Evolutionary conservation across 2,329 filamentous ascomycete genomes (phyloP).

Genomic region (Microcyclospora pomicola): DNA sequence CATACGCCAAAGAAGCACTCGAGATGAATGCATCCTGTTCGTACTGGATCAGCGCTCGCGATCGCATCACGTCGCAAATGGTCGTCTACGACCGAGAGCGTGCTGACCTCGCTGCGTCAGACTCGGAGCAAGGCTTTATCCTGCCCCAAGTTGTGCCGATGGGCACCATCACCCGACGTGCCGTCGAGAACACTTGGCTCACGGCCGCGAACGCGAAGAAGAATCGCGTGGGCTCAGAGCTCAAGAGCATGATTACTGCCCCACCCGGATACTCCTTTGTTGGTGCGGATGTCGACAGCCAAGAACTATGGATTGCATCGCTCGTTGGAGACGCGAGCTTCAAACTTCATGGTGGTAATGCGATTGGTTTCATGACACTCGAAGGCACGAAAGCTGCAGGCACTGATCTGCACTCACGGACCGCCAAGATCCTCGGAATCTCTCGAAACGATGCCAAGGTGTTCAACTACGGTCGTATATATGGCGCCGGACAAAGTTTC

Average conservation of each 20-base stretch:
- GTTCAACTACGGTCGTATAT: constrained; percentile 98
- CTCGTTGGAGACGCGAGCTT: constrained; percentile 90
- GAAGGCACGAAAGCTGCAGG: constrained; percentile 90
- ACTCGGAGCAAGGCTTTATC: constrained; percentile 59
- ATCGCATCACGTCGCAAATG: constrained; percentile 89
- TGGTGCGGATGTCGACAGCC: constrained; percentile 90
- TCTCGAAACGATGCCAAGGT: constrained; percentile 91
- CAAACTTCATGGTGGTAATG: constrained; percentile 87
- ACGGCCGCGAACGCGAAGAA: constrained; percentile 95
- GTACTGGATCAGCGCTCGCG: constrained; percentile 95
- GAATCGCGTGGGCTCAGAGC: constrained; percentile 88
- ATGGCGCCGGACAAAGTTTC: constrained; percentile 92
- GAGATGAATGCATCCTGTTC: constrained; percentile 99
- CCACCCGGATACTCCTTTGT: constrained; percentile 87
- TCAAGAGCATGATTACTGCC: constrained; percentile 93
- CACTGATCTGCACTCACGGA: constrained; percentile 88
- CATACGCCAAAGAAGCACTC: constrained; percentile 83
- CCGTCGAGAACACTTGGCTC: constrained; percentile 96
- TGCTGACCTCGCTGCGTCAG: constrained; percentile 15
- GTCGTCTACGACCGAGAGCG: constrained; percentile 68
- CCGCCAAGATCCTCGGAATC: constrained; percentile 81
- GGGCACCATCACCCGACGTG: constrained; percentile 88
- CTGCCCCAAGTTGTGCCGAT: constrained; percentile 93
- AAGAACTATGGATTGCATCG: constrained; percentile 97
- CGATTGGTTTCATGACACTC: constrained; percentile 96